Percentiles rank a stretch among this genome's conserved stretches.
Conservation (phyloP, 306 rosid species). For the Sesbania bispinosa region DNA sequence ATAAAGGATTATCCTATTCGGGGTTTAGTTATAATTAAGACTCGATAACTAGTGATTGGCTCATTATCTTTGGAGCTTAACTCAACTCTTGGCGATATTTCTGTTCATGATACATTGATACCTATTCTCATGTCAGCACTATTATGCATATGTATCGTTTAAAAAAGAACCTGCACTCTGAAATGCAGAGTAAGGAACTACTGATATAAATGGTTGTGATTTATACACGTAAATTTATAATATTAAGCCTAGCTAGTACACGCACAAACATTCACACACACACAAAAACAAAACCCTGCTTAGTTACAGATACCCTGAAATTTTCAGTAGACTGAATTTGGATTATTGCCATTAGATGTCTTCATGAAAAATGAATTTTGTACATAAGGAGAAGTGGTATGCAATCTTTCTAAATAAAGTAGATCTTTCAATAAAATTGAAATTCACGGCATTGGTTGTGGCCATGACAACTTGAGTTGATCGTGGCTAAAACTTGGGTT, state of each 20-base stretch:
- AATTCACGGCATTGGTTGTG: not conserved
- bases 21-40: no score
- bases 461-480: slow-evolving; percentile 25
- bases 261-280: not conserved
- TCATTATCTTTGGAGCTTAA: no score
- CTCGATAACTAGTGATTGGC: no score
- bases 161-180: no score
- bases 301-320: not conserved
- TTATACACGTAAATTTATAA: no score
- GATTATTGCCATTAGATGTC: not conserved
- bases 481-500: slow-evolving; percentile 2
- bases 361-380: not conserved
- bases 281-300: not conserved
- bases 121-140: no score
- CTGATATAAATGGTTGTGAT: no score
- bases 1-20: no score
- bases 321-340: not conserved
- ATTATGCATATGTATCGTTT: no score
- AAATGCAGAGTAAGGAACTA: no score
- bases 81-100: no score
- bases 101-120: no score
- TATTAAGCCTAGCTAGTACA: not conserved
- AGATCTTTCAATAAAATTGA: not conserved
- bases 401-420: not conserved
- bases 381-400: not conserved